A percentile compares a stretch with the other conserved stretches of the same genome.
phyloP scores from a whole-genome alignment of 345 rosid species.

The Reutealis trisperma region DNA sequence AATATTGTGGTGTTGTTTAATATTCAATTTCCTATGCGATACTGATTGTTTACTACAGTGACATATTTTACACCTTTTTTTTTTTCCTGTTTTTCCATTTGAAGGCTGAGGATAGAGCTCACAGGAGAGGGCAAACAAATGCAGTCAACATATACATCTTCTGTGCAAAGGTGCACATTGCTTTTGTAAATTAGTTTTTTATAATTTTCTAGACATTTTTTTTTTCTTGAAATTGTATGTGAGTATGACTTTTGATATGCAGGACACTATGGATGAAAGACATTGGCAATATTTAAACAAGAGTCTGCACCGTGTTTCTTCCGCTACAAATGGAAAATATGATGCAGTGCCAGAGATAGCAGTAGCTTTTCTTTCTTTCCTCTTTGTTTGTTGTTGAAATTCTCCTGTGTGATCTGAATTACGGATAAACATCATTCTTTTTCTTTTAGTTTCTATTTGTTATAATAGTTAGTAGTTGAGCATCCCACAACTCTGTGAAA shows the following conservation, averaged over 20 bases:
- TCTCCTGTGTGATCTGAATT: background rate
- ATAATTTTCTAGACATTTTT: slow-evolving; percentile 7
- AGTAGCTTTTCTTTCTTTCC: slow-evolving; percentile 36
- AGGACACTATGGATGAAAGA: slow-evolving; percentile 84
- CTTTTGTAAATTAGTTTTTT: slow-evolving; percentile 5
- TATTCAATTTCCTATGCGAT: background rate
- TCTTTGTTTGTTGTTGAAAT: background rate
- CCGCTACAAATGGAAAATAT: slow-evolving; percentile 88
- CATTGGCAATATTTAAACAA: slow-evolving; percentile 75
- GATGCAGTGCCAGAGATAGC: slow-evolving; percentile 75
- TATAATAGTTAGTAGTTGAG: background rate
- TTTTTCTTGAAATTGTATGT: slow-evolving; percentile 8
- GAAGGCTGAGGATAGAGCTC: slow-evolving; percentile 98
- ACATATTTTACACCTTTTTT: background rate
- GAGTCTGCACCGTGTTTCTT: slow-evolving; percentile 76
- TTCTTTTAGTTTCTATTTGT: background rate
- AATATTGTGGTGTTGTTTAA: background rate
- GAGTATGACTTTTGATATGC: background rate
- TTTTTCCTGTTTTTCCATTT: background rate
- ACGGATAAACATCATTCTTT: background rate
- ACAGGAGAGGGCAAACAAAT: slow-evolving; percentile 82
- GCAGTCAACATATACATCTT: slow-evolving; percentile 88
- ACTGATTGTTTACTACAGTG: background rate
- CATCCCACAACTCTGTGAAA: background rate
- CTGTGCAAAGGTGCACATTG: slow-evolving; percentile 67